Evolutionary conservation across 2,329 filamentous ascomycete genomes (phyloP).

Genomic region (Arthroderma sp.): DNA sequence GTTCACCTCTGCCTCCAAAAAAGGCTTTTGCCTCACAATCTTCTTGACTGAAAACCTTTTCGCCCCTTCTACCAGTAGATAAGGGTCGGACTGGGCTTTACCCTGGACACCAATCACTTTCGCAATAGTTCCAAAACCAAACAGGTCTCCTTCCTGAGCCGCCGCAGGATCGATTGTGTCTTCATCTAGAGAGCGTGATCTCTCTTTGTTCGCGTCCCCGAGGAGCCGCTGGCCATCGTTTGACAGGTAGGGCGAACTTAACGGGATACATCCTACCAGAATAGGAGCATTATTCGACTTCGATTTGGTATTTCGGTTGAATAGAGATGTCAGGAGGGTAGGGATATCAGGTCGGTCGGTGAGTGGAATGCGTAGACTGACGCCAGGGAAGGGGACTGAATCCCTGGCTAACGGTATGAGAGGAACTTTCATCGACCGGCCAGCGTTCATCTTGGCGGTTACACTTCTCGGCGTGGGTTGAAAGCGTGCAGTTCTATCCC

Average conservation of each 20-base stretch:
- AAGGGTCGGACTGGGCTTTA: slow-evolving; percentile 60
- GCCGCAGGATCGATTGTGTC: slow-evolving; percentile 44
- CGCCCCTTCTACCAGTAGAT: slow-evolving; percentile 73
- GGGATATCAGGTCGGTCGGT: slow-evolving; percentile 76
- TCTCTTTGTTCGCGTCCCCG: slow-evolving; percentile 45
- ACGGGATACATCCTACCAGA: slow-evolving; percentile 74
- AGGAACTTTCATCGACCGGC: slow-evolving; percentile 40
- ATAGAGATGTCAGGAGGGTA: slow-evolving; percentile 72
- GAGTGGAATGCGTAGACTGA: slow-evolving; percentile 72
- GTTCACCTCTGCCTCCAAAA: slow-evolving; percentile 69
- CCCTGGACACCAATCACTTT: slow-evolving; percentile 69
- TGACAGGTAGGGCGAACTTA: slow-evolving; percentile 61
- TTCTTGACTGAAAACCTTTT: slow-evolving; percentile 63
- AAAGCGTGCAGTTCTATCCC: not conserved
- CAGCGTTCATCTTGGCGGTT: not conserved
- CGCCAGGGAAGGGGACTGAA: slow-evolving; percentile 71
- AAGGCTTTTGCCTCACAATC: slow-evolving; percentile 64
- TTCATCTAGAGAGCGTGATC: slow-evolving; percentile 29
- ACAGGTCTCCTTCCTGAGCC: slow-evolving; percentile 60
- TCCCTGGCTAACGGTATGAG: slow-evolving; percentile 72
- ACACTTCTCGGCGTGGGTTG: not conserved
- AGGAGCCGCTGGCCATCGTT: slow-evolving; percentile 64
- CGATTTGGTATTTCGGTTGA: slow-evolving; percentile 52
- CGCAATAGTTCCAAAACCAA: slow-evolving; percentile 66
- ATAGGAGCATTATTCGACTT: slow-evolving; percentile 54